These are phyloP conservation scores for Sporodiniella umbellata DNA, from an alignment of 371 early-diverging fungal species.

Conservation along the genomic window DNA sequence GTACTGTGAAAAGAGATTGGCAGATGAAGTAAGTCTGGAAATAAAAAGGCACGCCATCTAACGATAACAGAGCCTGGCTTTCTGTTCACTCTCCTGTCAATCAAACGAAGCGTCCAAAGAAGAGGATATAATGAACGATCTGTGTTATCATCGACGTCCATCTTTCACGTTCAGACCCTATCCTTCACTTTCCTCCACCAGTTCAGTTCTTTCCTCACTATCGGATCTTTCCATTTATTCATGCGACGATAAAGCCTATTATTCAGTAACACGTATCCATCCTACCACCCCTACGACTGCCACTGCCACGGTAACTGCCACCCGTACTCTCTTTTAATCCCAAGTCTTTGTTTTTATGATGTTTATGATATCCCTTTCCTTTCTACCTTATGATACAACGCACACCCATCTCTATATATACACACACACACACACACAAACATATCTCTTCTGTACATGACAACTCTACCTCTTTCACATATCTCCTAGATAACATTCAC, in stretches of 20 bases:
- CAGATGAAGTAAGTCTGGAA: conserved; percentile 20
- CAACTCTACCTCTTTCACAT: too few relatives aligned
- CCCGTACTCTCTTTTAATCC: too few relatives aligned
- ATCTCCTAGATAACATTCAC: too few relatives aligned
- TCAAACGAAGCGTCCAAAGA: conserved; percentile 23
- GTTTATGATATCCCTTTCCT: too few relatives aligned
- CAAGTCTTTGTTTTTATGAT: too few relatives aligned
- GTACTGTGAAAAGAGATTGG: conserved; percentile 26
- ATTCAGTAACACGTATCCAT: conserved; percentile 12
- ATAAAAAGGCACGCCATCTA: neutral
- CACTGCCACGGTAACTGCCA: too few relatives aligned
- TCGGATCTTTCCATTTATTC: conserved; percentile 18
- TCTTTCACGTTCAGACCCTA: conserved; percentile 14
- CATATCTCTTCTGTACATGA: too few relatives aligned
- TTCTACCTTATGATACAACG: too few relatives aligned
- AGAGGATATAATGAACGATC: conserved; percentile 1
- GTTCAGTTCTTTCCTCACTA: conserved; percentile 20
- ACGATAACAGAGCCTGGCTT: conserved; percentile 14
- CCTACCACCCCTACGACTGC: too few relatives aligned
- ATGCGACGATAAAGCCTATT: conserved; percentile 27
- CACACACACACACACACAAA: too few relatives aligned
- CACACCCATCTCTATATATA: too few relatives aligned
- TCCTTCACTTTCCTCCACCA: conserved; percentile 16
- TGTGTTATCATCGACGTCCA: conserved; percentile 23
- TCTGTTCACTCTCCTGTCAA: conserved; percentile 24